Evolutionary conservation across 2,329 filamentous ascomycete species (phyloP).

Genomic region (Fusarium sp.): DNA sequence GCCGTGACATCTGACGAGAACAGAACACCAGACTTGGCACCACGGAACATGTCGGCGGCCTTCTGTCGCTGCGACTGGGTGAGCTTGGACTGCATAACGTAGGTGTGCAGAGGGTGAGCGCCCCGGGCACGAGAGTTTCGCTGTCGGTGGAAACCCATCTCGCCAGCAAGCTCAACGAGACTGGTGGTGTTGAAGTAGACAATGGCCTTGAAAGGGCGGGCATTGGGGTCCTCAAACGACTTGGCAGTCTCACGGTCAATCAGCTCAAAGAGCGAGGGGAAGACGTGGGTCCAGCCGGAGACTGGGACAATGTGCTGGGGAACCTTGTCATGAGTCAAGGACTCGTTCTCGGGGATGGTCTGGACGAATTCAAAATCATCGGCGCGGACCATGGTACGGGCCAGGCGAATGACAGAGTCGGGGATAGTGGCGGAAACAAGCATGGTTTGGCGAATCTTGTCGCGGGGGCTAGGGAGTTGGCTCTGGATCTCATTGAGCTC

Average conservation of each 20-base stretch:
- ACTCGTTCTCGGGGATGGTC: slow-evolving; percentile 85
- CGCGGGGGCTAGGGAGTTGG: slow-evolving; percentile 70
- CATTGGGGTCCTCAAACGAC: slow-evolving; percentile 52
- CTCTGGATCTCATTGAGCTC: slow-evolving; percentile 72
- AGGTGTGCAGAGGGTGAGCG: slow-evolving; percentile 55
- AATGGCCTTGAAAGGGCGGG: slow-evolving; percentile 90
- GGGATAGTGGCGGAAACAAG: slow-evolving; percentile 97
- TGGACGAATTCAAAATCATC: slow-evolving; percentile 88
- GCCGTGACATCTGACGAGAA: slow-evolving; percentile 86
- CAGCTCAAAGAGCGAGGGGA: slow-evolving; percentile 84
- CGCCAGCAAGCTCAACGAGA: slow-evolving; percentile 73
- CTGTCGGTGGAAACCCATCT: slow-evolving; percentile 59
- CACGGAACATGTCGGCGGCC: slow-evolving; percentile 79
- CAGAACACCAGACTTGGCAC: slow-evolving; percentile 70
- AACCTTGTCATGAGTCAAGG: slow-evolving; percentile 85
- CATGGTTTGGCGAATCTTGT: slow-evolving; percentile 85
- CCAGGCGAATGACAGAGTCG: slow-evolving; percentile 82
- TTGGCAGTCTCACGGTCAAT: slow-evolving; percentile 69
- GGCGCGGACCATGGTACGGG: slow-evolving; percentile 81
- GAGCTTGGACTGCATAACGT: slow-evolving; percentile 81
- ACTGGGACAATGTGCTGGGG: slow-evolving; percentile 81
- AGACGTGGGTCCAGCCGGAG: slow-evolving; percentile 77
- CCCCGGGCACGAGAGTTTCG: slow-evolving; percentile 54
- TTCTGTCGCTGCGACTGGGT: slow-evolving; percentile 76
- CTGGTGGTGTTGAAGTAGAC: slow-evolving; percentile 88